Evolutionary conservation across 495 filamentous ascomycete genomes (phyloP).

Genomic region (Talaromyces wortmannii): DNA sequence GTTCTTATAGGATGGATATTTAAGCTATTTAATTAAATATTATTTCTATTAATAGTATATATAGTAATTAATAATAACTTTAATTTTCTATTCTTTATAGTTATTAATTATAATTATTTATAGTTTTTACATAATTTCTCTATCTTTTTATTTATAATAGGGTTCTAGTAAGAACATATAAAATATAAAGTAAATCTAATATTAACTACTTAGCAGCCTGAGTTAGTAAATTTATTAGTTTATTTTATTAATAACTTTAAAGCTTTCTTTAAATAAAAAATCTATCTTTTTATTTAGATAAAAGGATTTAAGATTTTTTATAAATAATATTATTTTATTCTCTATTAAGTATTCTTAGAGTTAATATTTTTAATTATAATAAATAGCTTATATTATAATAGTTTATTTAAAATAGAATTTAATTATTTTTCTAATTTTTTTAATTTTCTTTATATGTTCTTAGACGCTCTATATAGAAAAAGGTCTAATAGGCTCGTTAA

Average conservation of each 20-base stretch:
- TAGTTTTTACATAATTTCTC: not conserved
- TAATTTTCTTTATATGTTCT: not conserved
- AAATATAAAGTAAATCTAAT: not conserved
- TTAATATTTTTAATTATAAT: not conserved
- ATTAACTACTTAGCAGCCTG: not conserved
- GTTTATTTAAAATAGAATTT: not conserved
- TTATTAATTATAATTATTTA: slow-evolving; percentile 2
- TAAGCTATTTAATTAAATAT: slow-evolving; percentile 1
- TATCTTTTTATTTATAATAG: not conserved
- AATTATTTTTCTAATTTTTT: not conserved
- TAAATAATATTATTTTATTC: no score
- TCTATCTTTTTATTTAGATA: not conserved
- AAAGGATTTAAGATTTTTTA: not conserved
- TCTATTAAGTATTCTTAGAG: not conserved
- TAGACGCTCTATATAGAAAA: slow-evolving; percentile 1
- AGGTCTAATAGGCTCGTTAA: slow-evolving; percentile 1
- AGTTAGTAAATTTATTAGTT: not conserved
- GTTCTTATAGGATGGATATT: not conserved
- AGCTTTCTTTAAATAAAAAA: not conserved
- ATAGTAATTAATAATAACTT: not conserved
- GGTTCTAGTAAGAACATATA: slow-evolving; percentile 1
- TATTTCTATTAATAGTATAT: not conserved
- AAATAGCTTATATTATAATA: slow-evolving; percentile 1
- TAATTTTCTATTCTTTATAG: not conserved
- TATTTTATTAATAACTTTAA: not conserved